Evolutionary conservation across 2,329 filamentous ascomycete genomes (phyloP).

Genomic region (Penicillium brasilianum): DNA sequence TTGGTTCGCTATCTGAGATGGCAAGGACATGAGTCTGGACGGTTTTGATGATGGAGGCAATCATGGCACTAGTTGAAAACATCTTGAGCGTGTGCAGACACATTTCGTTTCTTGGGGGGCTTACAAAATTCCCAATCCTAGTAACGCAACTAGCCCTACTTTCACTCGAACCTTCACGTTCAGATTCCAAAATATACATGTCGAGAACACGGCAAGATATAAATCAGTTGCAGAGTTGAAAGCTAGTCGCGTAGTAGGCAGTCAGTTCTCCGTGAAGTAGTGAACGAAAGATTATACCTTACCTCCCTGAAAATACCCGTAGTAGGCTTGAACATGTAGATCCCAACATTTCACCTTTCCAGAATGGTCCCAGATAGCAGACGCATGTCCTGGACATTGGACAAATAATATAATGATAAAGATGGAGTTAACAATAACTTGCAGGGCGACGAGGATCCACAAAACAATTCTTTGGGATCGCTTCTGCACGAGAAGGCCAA

Average conservation of each 20-base stretch:
- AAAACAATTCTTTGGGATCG: conserved; percentile 23
- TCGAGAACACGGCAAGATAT: conserved; percentile 38
- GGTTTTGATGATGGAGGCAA: conserved; percentile 34
- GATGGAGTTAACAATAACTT: conserved; percentile 30
- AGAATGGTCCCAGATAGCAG: conserved; percentile 29
- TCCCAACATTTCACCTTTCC: conserved; percentile 29
- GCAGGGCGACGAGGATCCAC: conserved; percentile 28
- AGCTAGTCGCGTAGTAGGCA: conserved; percentile 14
- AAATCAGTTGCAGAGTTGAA: conserved; percentile 39
- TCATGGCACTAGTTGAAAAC: conserved; percentile 31
- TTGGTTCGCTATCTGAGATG: conserved; percentile 25
- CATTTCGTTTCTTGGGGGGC: neutral
- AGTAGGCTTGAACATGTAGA: conserved; percentile 31
- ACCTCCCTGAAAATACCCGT: conserved; percentile 38
- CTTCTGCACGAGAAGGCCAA: conserved; percentile 27
- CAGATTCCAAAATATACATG: conserved; percentile 40
- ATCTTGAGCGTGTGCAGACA: no score
- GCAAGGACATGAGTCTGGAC: conserved; percentile 30
- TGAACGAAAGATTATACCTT: neutral
- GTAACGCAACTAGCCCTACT: conserved; percentile 34
- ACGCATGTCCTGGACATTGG: conserved; percentile 31
- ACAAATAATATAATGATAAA: conserved; percentile 34
- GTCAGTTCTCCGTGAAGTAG: neutral
- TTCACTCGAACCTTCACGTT: conserved; percentile 39
- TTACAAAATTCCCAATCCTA: conserved; percentile 41